Base-by-base conservation (phyloP, 202 grass and related monocot species). In the Zizania palustris region DNA sequence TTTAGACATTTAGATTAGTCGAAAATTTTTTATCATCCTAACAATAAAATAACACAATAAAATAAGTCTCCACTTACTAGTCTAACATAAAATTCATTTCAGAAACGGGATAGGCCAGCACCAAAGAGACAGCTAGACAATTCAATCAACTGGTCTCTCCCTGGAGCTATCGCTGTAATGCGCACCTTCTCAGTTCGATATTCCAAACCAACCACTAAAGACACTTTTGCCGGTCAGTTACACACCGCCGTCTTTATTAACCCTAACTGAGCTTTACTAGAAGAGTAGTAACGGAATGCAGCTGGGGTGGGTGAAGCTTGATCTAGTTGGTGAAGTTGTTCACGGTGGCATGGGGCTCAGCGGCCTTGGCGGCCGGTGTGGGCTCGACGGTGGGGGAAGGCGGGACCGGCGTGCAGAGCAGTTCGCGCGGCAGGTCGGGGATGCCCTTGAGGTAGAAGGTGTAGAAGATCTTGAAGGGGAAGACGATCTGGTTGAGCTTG, bases 391-490 rank as follows among this genome's bases (percentile, higher is more conserved):
- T 65, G 2, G 90, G 88, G 0, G 93, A 97, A 0, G 93, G 91
- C 79, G 91, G 91, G 18, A 97, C 93, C 20, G 88, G 90, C 3
- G 75, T 91, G 81, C 84, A 90, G 65, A 97, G 79, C 72, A 97
- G 93, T 9, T 93, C 93, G 11, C 6, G 4, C 0, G 93, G 93
- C 42, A 97, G 83, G 64, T 97, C 93, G 19, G 86, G 81, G 80
- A 97, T 89, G 35, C 93, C 93, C 60, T 61, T 73, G 84, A 97
- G 90, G 86, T 93, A 97, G 84, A 97, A 97, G 15, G 93, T 93
- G 72, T 97, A 91, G 84, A 97, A 97, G 87, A 97, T 65, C 88
- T 97, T 97, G 88, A 97, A 93, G 0, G 93, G 93, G 69, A 88
- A 97, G n/a, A 97, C 68, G 45, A 97, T 91, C 80, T 97, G 93